These are phyloP conservation scores for Hemileccinum rubropunctum DNA, from an alignment of 768 basidiomycete genomes.

Conservation along the genomic window DNA sequence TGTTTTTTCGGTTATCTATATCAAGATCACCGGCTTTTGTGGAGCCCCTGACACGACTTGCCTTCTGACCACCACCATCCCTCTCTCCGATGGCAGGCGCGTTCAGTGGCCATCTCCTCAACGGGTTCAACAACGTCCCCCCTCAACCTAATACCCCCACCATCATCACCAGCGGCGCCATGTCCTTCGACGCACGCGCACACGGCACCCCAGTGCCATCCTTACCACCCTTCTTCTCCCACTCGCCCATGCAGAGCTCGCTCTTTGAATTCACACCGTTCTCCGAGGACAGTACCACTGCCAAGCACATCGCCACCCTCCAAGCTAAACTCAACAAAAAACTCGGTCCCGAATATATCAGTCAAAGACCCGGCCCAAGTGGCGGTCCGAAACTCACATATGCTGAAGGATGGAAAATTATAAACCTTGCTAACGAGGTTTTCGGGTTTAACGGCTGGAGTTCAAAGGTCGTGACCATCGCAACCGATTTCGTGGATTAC, in stretches of 20 bases:
- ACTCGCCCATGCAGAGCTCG: not conserved
- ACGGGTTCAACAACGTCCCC: constrained; percentile 36
- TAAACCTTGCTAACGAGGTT: constrained; percentile 96
- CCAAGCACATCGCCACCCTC: constrained; percentile 54
- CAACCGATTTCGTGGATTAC: constrained; percentile 77
- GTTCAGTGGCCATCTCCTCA: constrained; percentile 57
- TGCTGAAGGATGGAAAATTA: constrained; percentile 96
- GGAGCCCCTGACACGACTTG: constrained; percentile 5
- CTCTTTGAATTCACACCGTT: constrained; percentile 23
- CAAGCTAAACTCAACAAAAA: constrained; percentile 83
- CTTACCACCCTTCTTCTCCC: constrained; percentile 4
- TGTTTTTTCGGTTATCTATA: too few relatives aligned
- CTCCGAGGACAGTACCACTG: constrained; percentile 60
- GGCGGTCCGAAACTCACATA: constrained; percentile 89
- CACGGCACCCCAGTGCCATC: constrained; percentile 38
- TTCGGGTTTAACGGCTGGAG: constrained; percentile 99
- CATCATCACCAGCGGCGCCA: constrained; percentile 49
- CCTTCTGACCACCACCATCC: constrained; percentile 10
- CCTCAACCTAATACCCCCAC: constrained; percentile 23
- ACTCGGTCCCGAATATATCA: constrained; percentile 93
- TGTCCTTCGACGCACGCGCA: constrained; percentile 60
- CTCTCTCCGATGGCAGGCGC: constrained; percentile 50
- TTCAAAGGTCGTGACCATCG: constrained; percentile 69
- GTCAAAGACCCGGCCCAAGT: constrained; percentile 83
- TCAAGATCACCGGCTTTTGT: not conserved